These are phyloP conservation scores for Aspergillus sp. DNA, from an alignment of 2,329 filamentous ascomycete species.

Conservation along the genomic window DNA sequence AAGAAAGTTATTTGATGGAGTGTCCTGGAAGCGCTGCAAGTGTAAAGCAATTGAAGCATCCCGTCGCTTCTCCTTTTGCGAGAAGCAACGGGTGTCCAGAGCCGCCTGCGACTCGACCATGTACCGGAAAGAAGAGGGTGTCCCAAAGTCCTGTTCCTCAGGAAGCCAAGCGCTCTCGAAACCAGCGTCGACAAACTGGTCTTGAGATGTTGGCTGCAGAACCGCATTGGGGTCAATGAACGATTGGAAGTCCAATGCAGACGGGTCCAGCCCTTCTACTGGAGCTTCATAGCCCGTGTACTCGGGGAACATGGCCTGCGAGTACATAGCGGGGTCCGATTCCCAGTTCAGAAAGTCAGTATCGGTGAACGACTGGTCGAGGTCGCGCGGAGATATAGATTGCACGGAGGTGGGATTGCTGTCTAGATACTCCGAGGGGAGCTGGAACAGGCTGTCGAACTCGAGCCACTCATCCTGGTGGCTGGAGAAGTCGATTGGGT, in stretches of 20 bases:
- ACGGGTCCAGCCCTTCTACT: constrained; percentile 18
- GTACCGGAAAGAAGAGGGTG: constrained; percentile 26
- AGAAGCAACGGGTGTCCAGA: constrained; percentile 32
- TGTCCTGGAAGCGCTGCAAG: constrained; percentile 38
- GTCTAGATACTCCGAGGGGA: constrained; percentile 27
- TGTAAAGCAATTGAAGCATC: constrained; percentile 44
- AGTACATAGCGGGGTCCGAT: constrained; percentile 17
- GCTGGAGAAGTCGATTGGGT: constrained; percentile 19
- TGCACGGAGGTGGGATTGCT: constrained; percentile 30
- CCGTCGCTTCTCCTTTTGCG: constrained; percentile 42
- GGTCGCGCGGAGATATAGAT: constrained; percentile 31
- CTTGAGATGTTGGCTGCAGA: constrained; percentile 10
- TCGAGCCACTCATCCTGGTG: constrained; percentile 32
- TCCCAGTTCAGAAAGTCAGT: constrained; percentile 24
- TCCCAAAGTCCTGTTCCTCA: constrained; percentile 14
- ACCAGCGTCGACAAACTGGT: constrained; percentile 1
- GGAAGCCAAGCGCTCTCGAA: constrained; percentile 14
- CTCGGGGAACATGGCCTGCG: constrained; percentile 26
- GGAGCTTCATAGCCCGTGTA: constrained; percentile 23
- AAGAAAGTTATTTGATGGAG: constrained; percentile 31
- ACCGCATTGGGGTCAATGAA: constrained; percentile 16
- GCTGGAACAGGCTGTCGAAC: constrained; percentile 36
- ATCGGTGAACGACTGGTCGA: constrained; percentile 26
- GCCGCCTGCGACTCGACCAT: constrained; percentile 41
- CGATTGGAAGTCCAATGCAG: constrained; percentile 18